A percentile compares a stretch with the other conserved stretches of the same genome.
These are phyloP conservation scores for Trichoderma erinaceum DNA, from an alignment of 495 filamentous ascomycete species.

Conservation along the genomic window DNA sequence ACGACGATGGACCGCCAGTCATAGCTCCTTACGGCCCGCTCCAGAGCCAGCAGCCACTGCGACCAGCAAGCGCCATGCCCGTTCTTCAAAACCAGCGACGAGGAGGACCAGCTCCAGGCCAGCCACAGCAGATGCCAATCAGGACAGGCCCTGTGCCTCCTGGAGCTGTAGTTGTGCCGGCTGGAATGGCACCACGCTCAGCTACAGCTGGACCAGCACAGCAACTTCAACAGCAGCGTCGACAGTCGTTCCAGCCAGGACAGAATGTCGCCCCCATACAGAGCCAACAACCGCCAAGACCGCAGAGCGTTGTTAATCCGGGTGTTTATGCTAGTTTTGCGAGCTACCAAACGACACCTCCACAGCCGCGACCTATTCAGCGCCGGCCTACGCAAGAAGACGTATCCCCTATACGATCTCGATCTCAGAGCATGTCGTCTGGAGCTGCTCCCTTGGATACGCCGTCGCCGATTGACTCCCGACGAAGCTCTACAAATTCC, in stretches of 20 bases:
- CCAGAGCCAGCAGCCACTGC: background rate
- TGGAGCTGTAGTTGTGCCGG: background rate
- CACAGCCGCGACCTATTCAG: constrained; percentile 2
- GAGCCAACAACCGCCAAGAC: background rate
- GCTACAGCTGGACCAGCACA: background rate
- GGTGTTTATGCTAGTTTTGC: constrained; percentile 11
- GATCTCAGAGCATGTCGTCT: background rate
- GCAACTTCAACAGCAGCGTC: background rate
- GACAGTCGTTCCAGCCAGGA: background rate
- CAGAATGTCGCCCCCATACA: background rate
- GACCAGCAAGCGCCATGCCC: constrained; percentile 6
- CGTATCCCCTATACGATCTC: constrained; percentile 10
- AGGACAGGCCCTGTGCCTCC: constrained; percentile 2
- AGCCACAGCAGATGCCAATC: background rate
- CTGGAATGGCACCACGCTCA: background rate
- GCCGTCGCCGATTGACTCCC: background rate
- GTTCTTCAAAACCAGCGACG: constrained; percentile 1
- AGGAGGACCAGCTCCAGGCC: background rate
- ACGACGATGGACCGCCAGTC: background rate
- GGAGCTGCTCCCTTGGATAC: background rate
- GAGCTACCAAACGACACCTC: background rate
- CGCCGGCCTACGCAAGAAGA: background rate
- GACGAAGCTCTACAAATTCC: background rate
- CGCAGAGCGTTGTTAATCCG: background rate
- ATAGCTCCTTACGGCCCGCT: background rate